Evolutionary conservation across 2,329 filamentous ascomycete genomes (phyloP).

Genomic region (Bipolaris oryzae): DNA sequence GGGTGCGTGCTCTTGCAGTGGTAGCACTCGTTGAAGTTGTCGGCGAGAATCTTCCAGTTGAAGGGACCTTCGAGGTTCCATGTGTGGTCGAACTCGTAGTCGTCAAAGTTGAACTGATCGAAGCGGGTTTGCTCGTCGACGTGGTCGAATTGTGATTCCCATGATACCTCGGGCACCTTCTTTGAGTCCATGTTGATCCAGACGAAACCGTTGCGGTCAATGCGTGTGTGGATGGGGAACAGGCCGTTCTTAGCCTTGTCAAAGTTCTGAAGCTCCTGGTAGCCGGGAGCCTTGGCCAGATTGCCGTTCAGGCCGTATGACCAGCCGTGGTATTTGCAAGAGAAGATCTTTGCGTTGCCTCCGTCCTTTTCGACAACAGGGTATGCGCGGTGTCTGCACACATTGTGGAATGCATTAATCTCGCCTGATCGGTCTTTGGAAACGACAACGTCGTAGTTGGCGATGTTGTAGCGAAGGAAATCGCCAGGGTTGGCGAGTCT

Average conservation of each 20-base stretch:
- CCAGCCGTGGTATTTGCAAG: slow-evolving; percentile 57
- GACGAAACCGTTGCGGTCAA: slow-evolving; percentile 43
- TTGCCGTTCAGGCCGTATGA: slow-evolving; percentile 53
- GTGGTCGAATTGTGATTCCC: slow-evolving; percentile 39
- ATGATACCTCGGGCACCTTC: slow-evolving; percentile 37
- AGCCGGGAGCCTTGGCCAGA: slow-evolving; percentile 53
- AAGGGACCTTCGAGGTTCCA: slow-evolving; percentile 41
- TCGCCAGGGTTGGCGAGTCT: slow-evolving; percentile 61
- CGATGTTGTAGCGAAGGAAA: slow-evolving; percentile 59
- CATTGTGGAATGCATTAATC: slow-evolving; percentile 53
- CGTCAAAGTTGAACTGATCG: slow-evolving; percentile 41
- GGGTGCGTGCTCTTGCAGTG: slow-evolving; percentile 67
- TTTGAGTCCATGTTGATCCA: slow-evolving; percentile 48
- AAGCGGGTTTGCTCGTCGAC: slow-evolving; percentile 45
- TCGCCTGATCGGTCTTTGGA: slow-evolving; percentile 47
- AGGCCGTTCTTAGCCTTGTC: slow-evolving; percentile 48
- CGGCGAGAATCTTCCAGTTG: slow-evolving; percentile 49
- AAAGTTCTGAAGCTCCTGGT: slow-evolving; percentile 49
- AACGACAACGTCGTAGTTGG: slow-evolving; percentile 52
- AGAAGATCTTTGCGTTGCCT: slow-evolving; percentile 50
- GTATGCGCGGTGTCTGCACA: slow-evolving; percentile 55
- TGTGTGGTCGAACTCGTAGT: slow-evolving; percentile 56
- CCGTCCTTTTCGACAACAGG: slow-evolving; percentile 48
- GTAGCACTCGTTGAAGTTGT: slow-evolving; percentile 72
- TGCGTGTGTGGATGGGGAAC: slow-evolving; percentile 43